Conservation (phyloP, 768 basidiomycete genomes). For the Lactarius hatsudake region DNA sequence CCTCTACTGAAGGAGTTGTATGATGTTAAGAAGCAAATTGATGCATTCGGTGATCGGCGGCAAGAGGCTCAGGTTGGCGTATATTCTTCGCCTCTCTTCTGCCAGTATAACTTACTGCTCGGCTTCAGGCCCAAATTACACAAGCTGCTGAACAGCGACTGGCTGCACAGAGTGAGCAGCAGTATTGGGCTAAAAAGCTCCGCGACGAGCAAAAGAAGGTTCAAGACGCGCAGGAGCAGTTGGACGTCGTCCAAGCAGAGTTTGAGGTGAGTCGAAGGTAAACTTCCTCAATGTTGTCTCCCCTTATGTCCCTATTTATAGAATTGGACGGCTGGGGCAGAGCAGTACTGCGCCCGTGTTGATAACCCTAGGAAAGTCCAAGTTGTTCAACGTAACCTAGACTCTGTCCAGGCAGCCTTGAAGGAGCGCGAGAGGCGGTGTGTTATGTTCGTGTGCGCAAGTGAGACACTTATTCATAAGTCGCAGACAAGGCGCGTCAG, state of each 20-base stretch:
- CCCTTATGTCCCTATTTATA: conserved; percentile 30
- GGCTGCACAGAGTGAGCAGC: conserved; percentile 46
- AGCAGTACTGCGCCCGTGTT: conserved; percentile 56
- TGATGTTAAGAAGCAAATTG: conserved; percentile 47
- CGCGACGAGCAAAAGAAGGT: conserved; percentile 48
- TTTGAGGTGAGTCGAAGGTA: conserved; percentile 49
- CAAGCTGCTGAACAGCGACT: conserved; percentile 49
- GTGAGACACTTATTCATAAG: conserved; percentile 8
- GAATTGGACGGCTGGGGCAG: conserved; percentile 65
- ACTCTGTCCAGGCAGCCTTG: conserved; percentile 62
- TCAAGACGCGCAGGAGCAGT: conserved; percentile 43
- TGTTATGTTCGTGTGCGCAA: conserved; percentile 25
- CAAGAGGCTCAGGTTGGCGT: conserved; percentile 46
- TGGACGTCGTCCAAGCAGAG: conserved; percentile 56
- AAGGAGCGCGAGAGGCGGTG: conserved; percentile 64
- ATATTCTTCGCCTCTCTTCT: neutral
- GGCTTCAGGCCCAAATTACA: conserved; percentile 47
- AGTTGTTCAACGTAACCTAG: conserved; percentile 57
- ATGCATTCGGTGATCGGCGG: conserved; percentile 48
- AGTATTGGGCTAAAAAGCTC: conserved; percentile 53
- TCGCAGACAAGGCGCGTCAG: conserved; percentile 65
- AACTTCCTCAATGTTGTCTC: neutral
- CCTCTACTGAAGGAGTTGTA: conserved; percentile 45
- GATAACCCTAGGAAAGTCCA: conserved; percentile 56
- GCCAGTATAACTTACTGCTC: conserved; percentile 15